These are phyloP conservation scores for Aureobasidium sp. DNA, from an alignment of 2,329 filamentous ascomycete species.

Conservation along the genomic window DNA sequence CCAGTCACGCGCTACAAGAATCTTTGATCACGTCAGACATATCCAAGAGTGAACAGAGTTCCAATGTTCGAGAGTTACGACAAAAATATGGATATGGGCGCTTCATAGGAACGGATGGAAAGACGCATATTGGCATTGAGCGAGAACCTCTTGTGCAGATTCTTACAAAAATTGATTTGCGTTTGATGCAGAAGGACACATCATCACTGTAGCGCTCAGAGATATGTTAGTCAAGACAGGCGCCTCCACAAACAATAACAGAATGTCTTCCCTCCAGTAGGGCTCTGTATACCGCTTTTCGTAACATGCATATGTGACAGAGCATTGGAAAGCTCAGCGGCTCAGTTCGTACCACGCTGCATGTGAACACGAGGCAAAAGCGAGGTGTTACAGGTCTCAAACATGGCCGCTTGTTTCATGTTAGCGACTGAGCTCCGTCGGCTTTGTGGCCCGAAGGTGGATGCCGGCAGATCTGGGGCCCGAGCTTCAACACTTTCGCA, in stretches of 20 bases:
- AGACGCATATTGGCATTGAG: slow-evolving; percentile 45
- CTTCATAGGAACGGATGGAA: slow-evolving; percentile 41
- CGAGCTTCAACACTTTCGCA: background rate
- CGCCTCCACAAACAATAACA: background rate
- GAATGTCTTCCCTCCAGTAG: background rate
- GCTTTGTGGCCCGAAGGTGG: background rate
- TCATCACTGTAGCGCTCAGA: background rate
- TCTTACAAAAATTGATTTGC: background rate
- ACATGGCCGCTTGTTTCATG: background rate
- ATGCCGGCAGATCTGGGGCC: background rate
- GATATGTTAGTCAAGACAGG: background rate
- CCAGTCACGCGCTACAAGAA: slow-evolving; percentile 36
- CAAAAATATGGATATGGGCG: slow-evolving; percentile 40
- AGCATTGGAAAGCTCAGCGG: background rate
- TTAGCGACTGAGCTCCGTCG: slow-evolving; percentile 6
- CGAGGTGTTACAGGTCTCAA: slow-evolving; percentile 3
- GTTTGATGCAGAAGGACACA: background rate
- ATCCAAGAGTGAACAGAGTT: slow-evolving; percentile 15
- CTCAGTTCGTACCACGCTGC: background rate
- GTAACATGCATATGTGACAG: background rate
- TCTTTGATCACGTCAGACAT: slow-evolving; percentile 19
- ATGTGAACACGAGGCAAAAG: background rate
- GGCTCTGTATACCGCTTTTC: background rate
- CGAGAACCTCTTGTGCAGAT: slow-evolving; percentile 29
- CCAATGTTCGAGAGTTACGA: slow-evolving; percentile 17